Base-by-base conservation (phyloP, 257 asterid genomes). In the Ehretia macrophylla region DNA sequence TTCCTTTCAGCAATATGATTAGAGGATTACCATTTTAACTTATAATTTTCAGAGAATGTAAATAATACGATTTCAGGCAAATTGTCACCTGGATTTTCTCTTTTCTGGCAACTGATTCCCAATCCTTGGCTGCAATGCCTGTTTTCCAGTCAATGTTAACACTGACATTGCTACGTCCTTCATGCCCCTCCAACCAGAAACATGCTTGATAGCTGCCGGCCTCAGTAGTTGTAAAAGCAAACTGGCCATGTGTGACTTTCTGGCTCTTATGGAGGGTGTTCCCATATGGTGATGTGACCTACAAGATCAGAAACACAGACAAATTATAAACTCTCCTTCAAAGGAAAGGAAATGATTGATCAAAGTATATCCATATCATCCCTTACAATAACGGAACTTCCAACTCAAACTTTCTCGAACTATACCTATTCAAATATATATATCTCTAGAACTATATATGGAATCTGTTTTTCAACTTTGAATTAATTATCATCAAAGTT, bases 101-200 rank as follows among this genome's bases (percentile, higher is more conserved):
- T 77, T 90, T 90, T 67, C 81, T 83, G 32, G 95, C 97, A 73
- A 90, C 95, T 18, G 96, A 81, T 1, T 90, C 93, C 96, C 97
- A 87, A 66, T 90, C 97, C 74, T 85, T 85, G 17, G 95, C 96
- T 42, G 96, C 96, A 68, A 90, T 78, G 60, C 97, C 96, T 4
- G 82, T 87, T 71, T 83, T 90, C 96, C 97, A 87, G 48, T 85
- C 97, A 51, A 90, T 77, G 80, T 80, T 85, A 51, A 90, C 73
- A 62, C 83, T 90, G 63, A 79, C 65, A 60, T 77, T 85, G 62
- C 85, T 88, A 55, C 58, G 62, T 55, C 73, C 81, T 14, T 62
- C 68, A 52, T 74, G 79, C 58, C 78, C 72, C 37, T 78, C 90
- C 13, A 74, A 59, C 95, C 93, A 84, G 66, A 87, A 87, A 68